A percentile compares a stretch with the other conserved stretches of the same genome.
These are phyloP conservation scores for Ophiocordyceps camponoti-rufipedis DNA, from an alignment of 2,329 filamentous ascomycete species.

Conservation along the genomic window DNA sequence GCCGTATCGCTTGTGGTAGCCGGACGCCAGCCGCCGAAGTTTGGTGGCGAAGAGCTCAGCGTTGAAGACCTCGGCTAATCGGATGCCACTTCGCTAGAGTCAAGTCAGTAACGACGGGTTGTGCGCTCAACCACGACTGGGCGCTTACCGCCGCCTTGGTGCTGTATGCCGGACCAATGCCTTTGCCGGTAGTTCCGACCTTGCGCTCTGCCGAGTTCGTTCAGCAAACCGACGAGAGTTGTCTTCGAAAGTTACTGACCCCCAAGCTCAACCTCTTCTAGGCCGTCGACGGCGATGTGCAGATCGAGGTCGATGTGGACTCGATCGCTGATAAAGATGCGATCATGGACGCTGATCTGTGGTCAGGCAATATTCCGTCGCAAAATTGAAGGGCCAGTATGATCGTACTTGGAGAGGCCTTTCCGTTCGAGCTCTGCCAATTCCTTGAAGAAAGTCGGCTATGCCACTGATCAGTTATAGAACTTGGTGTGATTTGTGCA, in stretches of 20 bases:
- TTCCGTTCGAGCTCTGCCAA: slow-evolving; percentile 19
- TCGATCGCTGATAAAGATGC: slow-evolving; percentile 45
- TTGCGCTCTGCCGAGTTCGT: slow-evolving; percentile 3
- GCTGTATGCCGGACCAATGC: slow-evolving; percentile 7
- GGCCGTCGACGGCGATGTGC: slow-evolving; percentile 48
- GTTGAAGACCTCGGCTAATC: slow-evolving; percentile 50
- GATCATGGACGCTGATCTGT: slow-evolving; percentile 12
- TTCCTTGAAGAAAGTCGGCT: slow-evolving; percentile 22
- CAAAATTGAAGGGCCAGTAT: neutral
- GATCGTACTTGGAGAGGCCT: slow-evolving; percentile 1
- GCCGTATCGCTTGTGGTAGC: slow-evolving; percentile 48
- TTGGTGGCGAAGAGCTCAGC: slow-evolving; percentile 47
- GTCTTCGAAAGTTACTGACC: slow-evolving; percentile 1
- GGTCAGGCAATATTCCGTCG: neutral
- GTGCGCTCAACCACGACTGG: neutral
- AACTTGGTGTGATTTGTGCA: neutral
- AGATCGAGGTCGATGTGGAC: slow-evolving; percentile 47
- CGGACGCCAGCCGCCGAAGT: slow-evolving; percentile 39
- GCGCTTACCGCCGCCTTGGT: slow-evolving; percentile 4
- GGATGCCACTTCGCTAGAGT: slow-evolving; percentile 41
- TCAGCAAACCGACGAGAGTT: neutral
- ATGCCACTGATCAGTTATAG: neutral
- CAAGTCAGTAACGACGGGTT: neutral
- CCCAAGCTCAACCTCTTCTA: slow-evolving; percentile 40
- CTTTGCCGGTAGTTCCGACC: slow-evolving; percentile 19